Conservation (phyloP, 1,284 basidiomycete genomes). For the Ganoderma lingzhi region DNA sequence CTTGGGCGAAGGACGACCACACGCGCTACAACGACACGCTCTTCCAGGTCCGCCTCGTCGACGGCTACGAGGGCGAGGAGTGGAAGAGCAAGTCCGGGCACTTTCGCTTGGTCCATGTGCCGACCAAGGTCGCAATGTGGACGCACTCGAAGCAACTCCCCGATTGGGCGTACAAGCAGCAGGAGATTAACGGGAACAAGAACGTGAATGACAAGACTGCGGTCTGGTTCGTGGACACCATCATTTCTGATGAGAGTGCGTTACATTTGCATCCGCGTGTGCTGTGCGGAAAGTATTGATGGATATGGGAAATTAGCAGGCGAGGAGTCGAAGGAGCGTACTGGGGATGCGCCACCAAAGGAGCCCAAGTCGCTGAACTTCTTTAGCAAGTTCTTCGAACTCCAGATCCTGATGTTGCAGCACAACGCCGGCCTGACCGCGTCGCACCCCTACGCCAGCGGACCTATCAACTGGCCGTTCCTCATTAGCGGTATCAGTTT, state of each 20-base stretch:
- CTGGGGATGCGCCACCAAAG: conserved; percentile 60
- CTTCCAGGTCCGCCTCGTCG: conserved; percentile 80
- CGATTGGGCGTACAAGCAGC: conserved; percentile 97
- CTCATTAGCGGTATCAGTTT: conserved; percentile 95
- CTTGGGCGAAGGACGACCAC: conserved; percentile 78
- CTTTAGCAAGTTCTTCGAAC: conserved; percentile 93
- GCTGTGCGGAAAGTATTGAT: conserved; percentile 14
- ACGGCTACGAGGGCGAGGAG: conserved; percentile 78
- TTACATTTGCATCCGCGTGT: conserved; percentile 19
- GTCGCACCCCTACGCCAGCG: conserved; percentile 94
- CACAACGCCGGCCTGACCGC: conserved; percentile 97
- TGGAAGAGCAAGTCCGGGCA: conserved; percentile 94
- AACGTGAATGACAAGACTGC: conserved; percentile 85
- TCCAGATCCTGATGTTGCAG: conserved; percentile 96
- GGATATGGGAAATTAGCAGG: conserved; percentile 50
- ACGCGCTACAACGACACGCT: conserved; percentile 86
- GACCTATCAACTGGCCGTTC: conserved; percentile 98
- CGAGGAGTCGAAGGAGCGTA: conserved; percentile 64
- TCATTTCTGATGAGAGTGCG: conserved; percentile 79
- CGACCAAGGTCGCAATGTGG: conserved; percentile 95
- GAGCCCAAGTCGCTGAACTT: conserved; percentile 87
- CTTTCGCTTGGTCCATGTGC: conserved; percentile 89
- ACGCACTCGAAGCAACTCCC: conserved; percentile 88
- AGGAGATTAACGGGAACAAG: conserved; percentile 99
- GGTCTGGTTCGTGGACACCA: conserved; percentile 90